Evolutionary conservation across 352 stramenopile genomes (phyloP).

Genomic region (Phytophthora melonis): DNA sequence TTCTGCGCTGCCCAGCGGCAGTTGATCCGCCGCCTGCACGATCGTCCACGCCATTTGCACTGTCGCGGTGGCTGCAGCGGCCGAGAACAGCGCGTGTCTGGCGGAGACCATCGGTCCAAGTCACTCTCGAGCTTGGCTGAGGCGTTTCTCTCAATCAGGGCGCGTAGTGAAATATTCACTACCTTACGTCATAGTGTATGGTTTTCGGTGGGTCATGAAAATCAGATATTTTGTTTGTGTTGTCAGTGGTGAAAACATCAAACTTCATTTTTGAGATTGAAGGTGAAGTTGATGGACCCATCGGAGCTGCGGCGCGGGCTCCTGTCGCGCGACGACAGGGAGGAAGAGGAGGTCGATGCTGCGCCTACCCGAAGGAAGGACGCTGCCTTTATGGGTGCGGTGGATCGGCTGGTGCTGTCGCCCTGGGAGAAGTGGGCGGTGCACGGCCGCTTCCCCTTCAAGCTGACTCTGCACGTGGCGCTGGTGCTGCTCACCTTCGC

Average conservation of each 20-base stretch:
- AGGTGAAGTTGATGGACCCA: slow-evolving; percentile 24
- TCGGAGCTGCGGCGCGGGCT: slow-evolving; percentile 38
- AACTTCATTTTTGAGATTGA: not conserved
- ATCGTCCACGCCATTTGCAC: slow-evolving; percentile 17
- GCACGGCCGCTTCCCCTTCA: slow-evolving; percentile 85
- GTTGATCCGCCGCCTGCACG: slow-evolving; percentile 1
- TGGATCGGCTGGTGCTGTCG: slow-evolving; percentile 77
- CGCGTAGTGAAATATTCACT: not conserved
- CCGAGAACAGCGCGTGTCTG: not conserved
- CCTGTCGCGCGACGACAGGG: slow-evolving; percentile 14
- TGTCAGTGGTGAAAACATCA: not conserved
- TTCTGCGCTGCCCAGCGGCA: slow-evolving; percentile 6
- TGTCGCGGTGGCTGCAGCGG: not conserved
- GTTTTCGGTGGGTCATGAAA: not conserved
- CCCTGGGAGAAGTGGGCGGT: slow-evolving; percentile 81
- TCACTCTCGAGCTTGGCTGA: not conserved
- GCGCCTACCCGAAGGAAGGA: not conserved
- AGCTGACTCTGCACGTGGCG: slow-evolving; percentile 80
- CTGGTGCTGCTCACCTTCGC: slow-evolving; percentile 76
- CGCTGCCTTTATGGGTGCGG: slow-evolving; percentile 43
- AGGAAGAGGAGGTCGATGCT: not conserved
- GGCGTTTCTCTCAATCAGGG: not conserved
- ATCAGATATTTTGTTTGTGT: not conserved
- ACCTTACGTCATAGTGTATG: not conserved
- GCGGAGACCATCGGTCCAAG: slow-evolving; percentile 17